Percentiles rank a stretch among this genome's conserved stretches.
phyloP scores from a whole-genome alignment of 1,284 basidiomycete species.

The Apiotrichum gamsii region DNA sequence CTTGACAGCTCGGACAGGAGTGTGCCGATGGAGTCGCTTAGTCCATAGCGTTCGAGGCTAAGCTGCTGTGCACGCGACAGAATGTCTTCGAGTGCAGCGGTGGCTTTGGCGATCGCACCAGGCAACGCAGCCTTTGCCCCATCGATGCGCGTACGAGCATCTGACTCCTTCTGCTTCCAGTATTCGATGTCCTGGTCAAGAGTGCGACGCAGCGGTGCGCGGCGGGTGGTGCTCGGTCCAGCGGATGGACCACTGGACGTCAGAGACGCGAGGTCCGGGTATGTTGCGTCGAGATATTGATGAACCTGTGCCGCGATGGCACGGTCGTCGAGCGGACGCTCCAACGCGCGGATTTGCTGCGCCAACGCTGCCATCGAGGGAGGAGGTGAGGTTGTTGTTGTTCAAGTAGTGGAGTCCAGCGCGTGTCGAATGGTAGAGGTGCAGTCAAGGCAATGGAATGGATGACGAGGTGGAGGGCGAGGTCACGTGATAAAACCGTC shows the following conservation, averaged over 20 bases:
- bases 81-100: constrained; percentile 24
- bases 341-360: constrained; percentile 5
- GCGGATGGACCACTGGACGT: neutral
- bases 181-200: constrained; percentile 33
- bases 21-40: constrained; percentile 36
- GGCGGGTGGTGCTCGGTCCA: constrained; percentile 4
- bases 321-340: constrained; percentile 7
- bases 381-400: too few relatives aligned
- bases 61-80: constrained; percentile 63
- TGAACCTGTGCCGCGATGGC: constrained; percentile 17
- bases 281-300: constrained; percentile 30
- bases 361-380: neutral
- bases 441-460: too few relatives aligned
- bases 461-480: too few relatives aligned
- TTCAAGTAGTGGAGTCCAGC: too few relatives aligned
- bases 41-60: constrained; percentile 63
- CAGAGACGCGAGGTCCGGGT: constrained; percentile 26
- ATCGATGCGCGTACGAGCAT: constrained; percentile 21
- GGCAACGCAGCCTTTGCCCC: constrained; percentile 29
- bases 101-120: constrained; percentile 25
- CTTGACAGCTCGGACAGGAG: constrained; percentile 31
- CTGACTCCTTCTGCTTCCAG: constrained; percentile 27
- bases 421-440: too few relatives aligned
- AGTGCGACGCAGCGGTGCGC: constrained; percentile 6
- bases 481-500: too few relatives aligned